Evolutionary conservation across 2,329 filamentous ascomycete genomes (phyloP), one percentile per base, ranked within the genome.

Genomic region (Pseudogymnoascus sp.): DNA sequence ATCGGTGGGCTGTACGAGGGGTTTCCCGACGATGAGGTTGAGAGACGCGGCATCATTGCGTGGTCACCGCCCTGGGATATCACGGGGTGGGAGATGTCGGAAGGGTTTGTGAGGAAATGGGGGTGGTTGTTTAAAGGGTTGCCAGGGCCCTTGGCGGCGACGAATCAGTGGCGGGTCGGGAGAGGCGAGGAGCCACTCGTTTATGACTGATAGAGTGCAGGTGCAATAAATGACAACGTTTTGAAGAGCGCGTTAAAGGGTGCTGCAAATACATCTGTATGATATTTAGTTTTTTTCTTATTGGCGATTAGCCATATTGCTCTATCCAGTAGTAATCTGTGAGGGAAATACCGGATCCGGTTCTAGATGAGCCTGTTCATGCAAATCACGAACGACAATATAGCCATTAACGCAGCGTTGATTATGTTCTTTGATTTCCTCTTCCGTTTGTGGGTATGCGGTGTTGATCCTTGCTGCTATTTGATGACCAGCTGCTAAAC

Each of bases 1-100:
- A 69, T 75, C 59, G 75, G 75, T 2, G 74, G 74, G 0, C 63
- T 77, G 18, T 77, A 69, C 63, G 74, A 77, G 62, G 74, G 75
- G 5, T 76, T 74, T 61, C 74, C 74, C 1, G 73, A 74, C 57
- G 69, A 73, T 34, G 74, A 77, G 64, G 61, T 76, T 35, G 69
- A 72, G 65, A 66, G 68, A 30, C 69, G 72, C 13, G 74, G 75
- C 23, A 66, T 77, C 3, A 69, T 77, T 61, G 74, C 72, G 7
- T 78, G 76, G 76, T 71, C 67, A 30, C 71, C 72, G 30, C 73
- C 74, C 5, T 75, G 73, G 73, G 68, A 74, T 34, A 67, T 72
- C 21, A 62, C 63, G 1, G 73, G 73, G 2, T 75, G 72, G 73
- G 74, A 76, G 66, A 68, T 75, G 65, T 72, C 73, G 10, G 69